Percentiles rank a stretch among this genome's conserved stretches.
These are phyloP conservation scores for sweet orange (Citrus sinensis) DNA, from an alignment of 345 rosid species.

Conservation along the genomic window DNA sequence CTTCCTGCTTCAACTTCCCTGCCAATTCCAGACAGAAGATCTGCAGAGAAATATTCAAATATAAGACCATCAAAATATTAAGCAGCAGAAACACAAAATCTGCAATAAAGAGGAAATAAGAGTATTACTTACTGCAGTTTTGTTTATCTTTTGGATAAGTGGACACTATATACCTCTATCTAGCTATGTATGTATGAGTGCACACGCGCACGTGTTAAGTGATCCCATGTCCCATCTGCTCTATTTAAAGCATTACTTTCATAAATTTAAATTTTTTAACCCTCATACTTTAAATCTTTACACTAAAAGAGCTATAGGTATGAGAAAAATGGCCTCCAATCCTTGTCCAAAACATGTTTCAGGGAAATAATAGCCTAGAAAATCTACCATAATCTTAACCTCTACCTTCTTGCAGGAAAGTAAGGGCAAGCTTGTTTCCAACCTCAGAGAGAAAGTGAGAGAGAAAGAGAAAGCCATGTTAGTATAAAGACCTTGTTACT, in stretches of 20 bases:
- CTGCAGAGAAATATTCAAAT: constrained; percentile 40
- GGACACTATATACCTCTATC: background rate
- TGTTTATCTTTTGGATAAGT: background rate
- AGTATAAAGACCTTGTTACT: too few relatives aligned
- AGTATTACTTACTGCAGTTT: background rate
- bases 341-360: background rate
- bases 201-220: too few relatives aligned
- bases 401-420: too few relatives aligned
- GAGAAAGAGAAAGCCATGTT: too few relatives aligned
- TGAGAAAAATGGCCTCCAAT: background rate
- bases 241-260: background rate
- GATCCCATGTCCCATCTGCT: background rate
- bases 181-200: background rate
- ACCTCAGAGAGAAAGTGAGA: too few relatives aligned
- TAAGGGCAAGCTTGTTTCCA: too few relatives aligned
- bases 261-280: background rate
- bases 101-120: background rate
- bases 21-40: constrained; percentile 66
- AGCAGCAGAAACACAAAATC: background rate
- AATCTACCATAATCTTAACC: background rate
- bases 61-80: constrained; percentile 1
- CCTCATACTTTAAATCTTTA: background rate
- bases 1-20: constrained; percentile 73
- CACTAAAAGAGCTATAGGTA: background rate
- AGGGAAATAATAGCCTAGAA: background rate